phyloP scores from a whole-genome alignment of 2,329 filamentous ascomycete genomes.

The Reticulascus tulasneorum region DNA sequence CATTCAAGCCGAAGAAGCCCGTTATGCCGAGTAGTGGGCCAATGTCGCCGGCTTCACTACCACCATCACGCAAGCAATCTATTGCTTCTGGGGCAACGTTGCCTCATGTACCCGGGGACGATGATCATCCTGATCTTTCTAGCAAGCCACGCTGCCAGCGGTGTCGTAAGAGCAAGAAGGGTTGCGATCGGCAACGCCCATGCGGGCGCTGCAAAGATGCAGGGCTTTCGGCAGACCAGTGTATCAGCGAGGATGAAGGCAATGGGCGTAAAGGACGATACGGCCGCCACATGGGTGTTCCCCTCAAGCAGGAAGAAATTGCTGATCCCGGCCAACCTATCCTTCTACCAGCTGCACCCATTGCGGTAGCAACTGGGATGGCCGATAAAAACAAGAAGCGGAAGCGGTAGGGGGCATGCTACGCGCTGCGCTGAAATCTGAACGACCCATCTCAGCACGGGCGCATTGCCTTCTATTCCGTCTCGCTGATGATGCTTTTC shows the following conservation, averaged over 20 bases:
- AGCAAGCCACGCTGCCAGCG: constrained; percentile 96
- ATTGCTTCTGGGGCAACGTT: constrained; percentile 53
- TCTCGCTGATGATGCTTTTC: too few species aligned
- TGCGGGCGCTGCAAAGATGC: constrained; percentile 95
- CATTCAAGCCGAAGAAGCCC: constrained; percentile 50
- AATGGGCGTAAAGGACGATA: constrained; percentile 96
- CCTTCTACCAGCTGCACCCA: constrained; percentile 41
- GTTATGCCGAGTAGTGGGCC: constrained; percentile 28
- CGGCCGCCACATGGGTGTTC: constrained; percentile 66
- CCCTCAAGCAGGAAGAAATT: constrained; percentile 55
- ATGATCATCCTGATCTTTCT: constrained; percentile 88
- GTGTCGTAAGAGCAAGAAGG: constrained; percentile 99
- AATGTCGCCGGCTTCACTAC: constrained; percentile 64
- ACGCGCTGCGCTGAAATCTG: too few species aligned
- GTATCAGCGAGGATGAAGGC: constrained; percentile 95
- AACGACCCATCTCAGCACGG: too few species aligned
- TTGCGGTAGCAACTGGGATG: constrained; percentile 29
- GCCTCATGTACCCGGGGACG: constrained; percentile 63
- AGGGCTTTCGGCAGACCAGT: constrained; percentile 87
- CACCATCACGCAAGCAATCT: constrained; percentile 73
- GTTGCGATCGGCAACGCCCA: constrained; percentile 92
- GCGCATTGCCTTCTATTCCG: too few species aligned
- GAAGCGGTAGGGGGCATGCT: constrained; percentile 58
- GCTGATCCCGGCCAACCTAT: constrained; percentile 29
- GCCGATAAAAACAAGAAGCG: constrained; percentile 60